Percentiles rank a stretch among this genome's conserved stretches.
Evolutionary conservation across 805 yeast genomes (phyloP).

Genomic region (Yarrowia deformans): DNA sequence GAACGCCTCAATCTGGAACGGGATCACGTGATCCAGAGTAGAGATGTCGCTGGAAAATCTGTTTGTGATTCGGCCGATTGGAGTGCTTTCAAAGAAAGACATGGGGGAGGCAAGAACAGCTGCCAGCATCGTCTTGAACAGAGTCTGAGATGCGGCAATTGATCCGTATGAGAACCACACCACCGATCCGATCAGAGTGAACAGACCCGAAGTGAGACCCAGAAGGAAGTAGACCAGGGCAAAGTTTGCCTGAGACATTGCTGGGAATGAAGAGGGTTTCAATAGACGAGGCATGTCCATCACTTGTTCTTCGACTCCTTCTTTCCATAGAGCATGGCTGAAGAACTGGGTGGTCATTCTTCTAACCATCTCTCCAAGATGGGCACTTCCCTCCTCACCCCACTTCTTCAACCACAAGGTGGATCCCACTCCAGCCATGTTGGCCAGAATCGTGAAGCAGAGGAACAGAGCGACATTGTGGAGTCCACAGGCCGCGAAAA

Average conservation of each 20-base stretch:
- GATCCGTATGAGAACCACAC: constrained; percentile 60
- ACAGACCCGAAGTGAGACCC: constrained; percentile 56
- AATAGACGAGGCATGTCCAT: not conserved
- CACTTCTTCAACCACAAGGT: constrained; percentile 88
- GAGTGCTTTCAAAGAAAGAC: constrained; percentile 94
- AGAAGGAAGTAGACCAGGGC: constrained; percentile 76
- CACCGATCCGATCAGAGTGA: constrained; percentile 61
- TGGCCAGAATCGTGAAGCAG: constrained; percentile 58
- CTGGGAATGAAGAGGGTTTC: not conserved
- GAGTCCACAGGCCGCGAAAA: constrained; percentile 80
- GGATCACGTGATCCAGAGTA: constrained; percentile 78
- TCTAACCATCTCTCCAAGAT: not conserved
- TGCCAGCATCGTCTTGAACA: constrained; percentile 77
- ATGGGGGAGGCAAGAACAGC: constrained; percentile 86
- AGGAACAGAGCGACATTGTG: constrained; percentile 39
- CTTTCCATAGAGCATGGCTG: not conserved
- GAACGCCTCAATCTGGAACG: constrained; percentile 51
- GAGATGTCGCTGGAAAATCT: constrained; percentile 90
- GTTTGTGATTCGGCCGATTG: constrained; percentile 89
- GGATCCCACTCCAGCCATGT: constrained; percentile 66
- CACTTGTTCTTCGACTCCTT: not conserved
- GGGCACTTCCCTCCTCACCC: constrained; percentile 78
- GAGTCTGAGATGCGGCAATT: constrained; percentile 44
- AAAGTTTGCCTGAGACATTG: constrained; percentile 59
- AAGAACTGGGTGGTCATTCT: not conserved